These are phyloP conservation scores for Calonectria pseudoreteaudii DNA, from an alignment of 2,329 filamentous ascomycete genomes.

Conservation along the genomic window DNA sequence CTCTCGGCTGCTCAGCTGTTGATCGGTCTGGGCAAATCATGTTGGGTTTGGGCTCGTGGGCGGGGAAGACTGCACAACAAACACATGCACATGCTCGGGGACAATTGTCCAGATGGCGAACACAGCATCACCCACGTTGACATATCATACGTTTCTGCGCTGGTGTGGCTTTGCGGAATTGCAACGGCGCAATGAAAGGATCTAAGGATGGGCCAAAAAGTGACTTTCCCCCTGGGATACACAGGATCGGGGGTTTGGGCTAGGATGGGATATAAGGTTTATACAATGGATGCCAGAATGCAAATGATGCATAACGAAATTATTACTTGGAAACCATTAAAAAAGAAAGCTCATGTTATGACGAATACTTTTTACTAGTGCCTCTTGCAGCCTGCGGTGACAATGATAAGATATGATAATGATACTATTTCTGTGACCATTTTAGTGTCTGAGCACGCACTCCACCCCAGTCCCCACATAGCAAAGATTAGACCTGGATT, in stretches of 20 bases:
- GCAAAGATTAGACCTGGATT: background rate
- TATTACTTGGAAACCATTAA: background rate
- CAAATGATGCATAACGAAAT: conserved; percentile 40
- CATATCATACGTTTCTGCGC: conserved; percentile 18
- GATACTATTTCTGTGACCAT: background rate
- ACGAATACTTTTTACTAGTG: background rate
- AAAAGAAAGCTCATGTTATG: background rate
- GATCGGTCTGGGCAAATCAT: conserved; percentile 38
- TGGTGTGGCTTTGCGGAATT: conserved; percentile 14
- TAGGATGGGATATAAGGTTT: conserved; percentile 37
- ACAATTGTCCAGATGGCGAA: conserved; percentile 18
- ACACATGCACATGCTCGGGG: conserved; percentile 17
- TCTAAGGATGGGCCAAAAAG: conserved; percentile 35
- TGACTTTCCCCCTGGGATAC: conserved; percentile 35
- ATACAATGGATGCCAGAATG: conserved; percentile 45
- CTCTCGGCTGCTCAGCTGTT: conserved; percentile 38
- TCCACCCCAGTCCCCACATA: background rate
- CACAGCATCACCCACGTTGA: conserved; percentile 11
- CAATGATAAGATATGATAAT: background rate
- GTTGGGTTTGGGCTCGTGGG: conserved; percentile 27
- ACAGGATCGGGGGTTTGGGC: conserved; percentile 34
- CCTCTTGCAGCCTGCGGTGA: background rate
- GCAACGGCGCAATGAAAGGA: conserved; percentile 17
- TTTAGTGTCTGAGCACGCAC: background rate
- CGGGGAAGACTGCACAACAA: conserved; percentile 18